These are phyloP conservation scores for Debaryomyces coudertii DNA, from an alignment of 1,139 yeast genomes.

Conservation along the genomic window DNA sequence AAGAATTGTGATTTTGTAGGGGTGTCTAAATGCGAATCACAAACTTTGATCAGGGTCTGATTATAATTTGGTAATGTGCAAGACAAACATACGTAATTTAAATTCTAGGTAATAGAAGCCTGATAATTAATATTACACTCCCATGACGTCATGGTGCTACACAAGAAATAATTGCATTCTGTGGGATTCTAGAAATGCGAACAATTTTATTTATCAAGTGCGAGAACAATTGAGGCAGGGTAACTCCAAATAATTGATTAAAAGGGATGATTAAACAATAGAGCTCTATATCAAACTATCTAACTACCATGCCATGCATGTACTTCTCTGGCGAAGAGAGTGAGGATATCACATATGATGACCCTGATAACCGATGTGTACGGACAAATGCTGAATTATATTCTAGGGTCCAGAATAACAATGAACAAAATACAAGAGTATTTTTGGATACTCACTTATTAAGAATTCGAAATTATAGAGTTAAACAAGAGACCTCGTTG, in stretches of 20 bases:
- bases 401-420: not conserved
- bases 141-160: too few relatives aligned
- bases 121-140: too few relatives aligned
- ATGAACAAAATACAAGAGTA: constrained; percentile 5
- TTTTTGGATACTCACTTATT: constrained; percentile 6
- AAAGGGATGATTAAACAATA: too few relatives aligned
- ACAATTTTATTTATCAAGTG: too few relatives aligned
- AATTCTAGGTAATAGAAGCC: too few relatives aligned
- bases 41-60: too few relatives aligned
- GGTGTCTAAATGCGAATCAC: not conserved
- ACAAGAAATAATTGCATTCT: too few relatives aligned
- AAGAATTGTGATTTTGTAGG: not conserved
- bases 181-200: not conserved
- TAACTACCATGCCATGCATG: not conserved
- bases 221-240: not conserved
- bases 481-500: not conserved
- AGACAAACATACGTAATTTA: too few relatives aligned
- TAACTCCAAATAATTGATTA: too few relatives aligned
- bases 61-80: too few relatives aligned
- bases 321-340: constrained; percentile 6
- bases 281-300: too few relatives aligned
- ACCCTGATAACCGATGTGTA: not conserved
- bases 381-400: not conserved
- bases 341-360: not conserved
- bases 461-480: not conserved